Evolutionary conservation across 495 filamentous ascomycete genomes (phyloP).

Genomic region (Monascus purpureus): DNA sequence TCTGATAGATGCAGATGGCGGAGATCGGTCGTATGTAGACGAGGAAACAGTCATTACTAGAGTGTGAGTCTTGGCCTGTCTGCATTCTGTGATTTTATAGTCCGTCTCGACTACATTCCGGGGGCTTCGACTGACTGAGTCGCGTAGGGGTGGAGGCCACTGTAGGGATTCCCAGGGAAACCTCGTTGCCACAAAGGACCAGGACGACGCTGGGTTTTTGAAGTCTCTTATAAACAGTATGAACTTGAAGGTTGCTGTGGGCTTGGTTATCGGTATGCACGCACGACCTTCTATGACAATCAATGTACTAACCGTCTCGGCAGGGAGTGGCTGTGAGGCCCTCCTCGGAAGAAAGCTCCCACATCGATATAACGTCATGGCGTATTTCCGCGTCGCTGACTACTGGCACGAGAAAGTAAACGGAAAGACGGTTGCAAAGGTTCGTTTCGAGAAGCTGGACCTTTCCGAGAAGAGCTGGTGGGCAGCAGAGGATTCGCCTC

Average conservation of each 20-base stretch:
- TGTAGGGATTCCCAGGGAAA: slow-evolving; percentile 24
- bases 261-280: slow-evolving; percentile 45
- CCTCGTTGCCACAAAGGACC: slow-evolving; percentile 29
- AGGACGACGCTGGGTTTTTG: slow-evolving; percentile 17
- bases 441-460: slow-evolving; percentile 61
- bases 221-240: slow-evolving; percentile 24
- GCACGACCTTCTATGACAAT: not conserved
- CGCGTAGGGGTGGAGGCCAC: slow-evolving; percentile 37
- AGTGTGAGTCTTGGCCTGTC: slow-evolving; percentile 33
- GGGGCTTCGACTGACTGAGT: slow-evolving; percentile 5
- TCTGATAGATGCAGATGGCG: slow-evolving; percentile 45
- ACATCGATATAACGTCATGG: slow-evolving; percentile 56
- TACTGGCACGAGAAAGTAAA: slow-evolving; percentile 54
- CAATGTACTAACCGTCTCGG: slow-evolving; percentile 5
- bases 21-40: slow-evolving; percentile 42
- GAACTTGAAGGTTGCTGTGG: slow-evolving; percentile 27
- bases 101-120: not conserved
- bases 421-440: slow-evolving; percentile 32
- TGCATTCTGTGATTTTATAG: not conserved
- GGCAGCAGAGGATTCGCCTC: slow-evolving; percentile 24
- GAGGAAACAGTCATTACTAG: slow-evolving; percentile 53
- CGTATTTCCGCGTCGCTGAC: slow-evolving; percentile 56
- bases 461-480: slow-evolving; percentile 54
- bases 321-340: slow-evolving; percentile 39
- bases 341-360: slow-evolving; percentile 40